These are phyloP conservation scores for Saccharomycopsis fodiens DNA, from an alignment of 805 yeast species.

Conservation along the genomic window DNA sequence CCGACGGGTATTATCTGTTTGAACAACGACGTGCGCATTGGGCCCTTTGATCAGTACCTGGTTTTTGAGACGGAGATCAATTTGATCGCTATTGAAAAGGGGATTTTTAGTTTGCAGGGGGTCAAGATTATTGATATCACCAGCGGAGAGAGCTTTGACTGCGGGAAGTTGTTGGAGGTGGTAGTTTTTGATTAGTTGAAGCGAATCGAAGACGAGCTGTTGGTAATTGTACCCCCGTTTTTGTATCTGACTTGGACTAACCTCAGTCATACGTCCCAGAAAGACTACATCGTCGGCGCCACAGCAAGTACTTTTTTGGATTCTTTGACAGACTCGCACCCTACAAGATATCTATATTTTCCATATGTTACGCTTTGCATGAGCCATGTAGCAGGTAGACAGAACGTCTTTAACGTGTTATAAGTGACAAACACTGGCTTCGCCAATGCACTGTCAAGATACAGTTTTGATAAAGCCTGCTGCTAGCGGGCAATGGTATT, in stretches of 20 bases:
- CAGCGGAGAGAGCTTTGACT: constrained; percentile 62
- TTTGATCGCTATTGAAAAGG: constrained; percentile 55
- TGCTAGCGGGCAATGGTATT: no score
- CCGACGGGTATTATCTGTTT: constrained; percentile 55
- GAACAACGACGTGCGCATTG: constrained; percentile 58
- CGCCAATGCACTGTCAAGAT: no score
- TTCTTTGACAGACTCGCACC: no score
- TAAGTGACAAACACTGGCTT: no score
- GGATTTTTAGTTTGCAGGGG: constrained; percentile 57
- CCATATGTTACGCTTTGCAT: no score
- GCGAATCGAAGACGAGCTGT: background rate
- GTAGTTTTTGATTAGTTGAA: constrained; percentile 39
- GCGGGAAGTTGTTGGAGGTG: constrained; percentile 64
- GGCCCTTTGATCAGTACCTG: constrained; percentile 51
- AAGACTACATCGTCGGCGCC: no score
- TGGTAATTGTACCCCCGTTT: background rate
- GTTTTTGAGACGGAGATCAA: constrained; percentile 58
- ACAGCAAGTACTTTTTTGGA: no score
- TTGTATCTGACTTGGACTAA: background rate
- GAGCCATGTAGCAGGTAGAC: no score
- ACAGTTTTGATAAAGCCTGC: no score
- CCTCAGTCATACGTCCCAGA: background rate
- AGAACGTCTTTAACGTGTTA: no score
- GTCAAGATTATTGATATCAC: constrained; percentile 54
- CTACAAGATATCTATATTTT: no score